These are phyloP conservation scores for Primulina tabacum DNA, from an alignment of 257 asterid species.

Conservation along the genomic window DNA sequence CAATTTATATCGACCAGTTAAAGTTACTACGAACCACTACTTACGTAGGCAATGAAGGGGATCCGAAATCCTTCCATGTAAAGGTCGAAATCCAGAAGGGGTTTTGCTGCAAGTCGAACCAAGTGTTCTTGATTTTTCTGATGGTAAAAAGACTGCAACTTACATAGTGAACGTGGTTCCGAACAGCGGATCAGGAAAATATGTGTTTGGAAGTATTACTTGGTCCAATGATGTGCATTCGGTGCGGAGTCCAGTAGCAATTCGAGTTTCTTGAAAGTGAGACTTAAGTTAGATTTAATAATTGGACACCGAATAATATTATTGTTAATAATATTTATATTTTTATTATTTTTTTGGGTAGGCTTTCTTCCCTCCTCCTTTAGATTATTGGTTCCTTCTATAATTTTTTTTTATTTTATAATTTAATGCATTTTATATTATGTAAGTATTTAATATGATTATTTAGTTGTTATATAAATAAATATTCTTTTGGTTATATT, in stretches of 20 bases:
- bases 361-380: too few relatives aligned
- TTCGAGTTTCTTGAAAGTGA: not conserved
- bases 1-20: not conserved
- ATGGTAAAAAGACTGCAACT: not conserved
- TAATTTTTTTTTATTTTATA: too few relatives aligned
- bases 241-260: constrained; percentile 20
- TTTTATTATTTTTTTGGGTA: too few relatives aligned
- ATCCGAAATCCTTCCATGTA: not conserved
- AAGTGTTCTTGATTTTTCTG: constrained; percentile 4
- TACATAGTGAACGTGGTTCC: not conserved
- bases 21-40: not conserved
- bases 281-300: too few relatives aligned
- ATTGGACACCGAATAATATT: too few relatives aligned
- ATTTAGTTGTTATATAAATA: too few relatives aligned
- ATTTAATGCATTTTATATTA: too few relatives aligned
- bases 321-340: too few relatives aligned
- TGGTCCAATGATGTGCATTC: constrained; percentile 16
- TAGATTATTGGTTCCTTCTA: too few relatives aligned
- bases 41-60: constrained; percentile 1
- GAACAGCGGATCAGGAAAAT: not conserved
- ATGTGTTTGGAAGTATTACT: constrained; percentile 21
- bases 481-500: too few relatives aligned
- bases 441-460: too few relatives aligned
- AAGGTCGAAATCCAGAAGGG: constrained; percentile 18
- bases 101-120: constrained; percentile 6